Conservation (phyloP, 345 rosid species). For the Syzygium oleosum region DNA sequence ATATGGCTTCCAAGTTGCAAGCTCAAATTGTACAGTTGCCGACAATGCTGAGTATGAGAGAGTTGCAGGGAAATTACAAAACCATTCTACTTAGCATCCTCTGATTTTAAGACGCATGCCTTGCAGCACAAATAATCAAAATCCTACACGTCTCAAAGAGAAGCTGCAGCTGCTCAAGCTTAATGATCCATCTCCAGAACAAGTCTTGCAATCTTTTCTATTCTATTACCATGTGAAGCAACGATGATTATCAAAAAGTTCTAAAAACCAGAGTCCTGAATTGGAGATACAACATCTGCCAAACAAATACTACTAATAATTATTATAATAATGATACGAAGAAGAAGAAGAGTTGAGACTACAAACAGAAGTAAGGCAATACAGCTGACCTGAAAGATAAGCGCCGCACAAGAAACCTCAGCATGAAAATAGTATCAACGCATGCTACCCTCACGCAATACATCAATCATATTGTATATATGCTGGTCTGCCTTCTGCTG, state of each 20-base stretch:
- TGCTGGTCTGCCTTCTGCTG: conserved; percentile 55
- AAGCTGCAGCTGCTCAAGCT: neutral
- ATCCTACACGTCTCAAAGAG: neutral
- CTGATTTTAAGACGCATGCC: neutral
- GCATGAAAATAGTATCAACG: neutral
- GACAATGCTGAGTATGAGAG: neutral
- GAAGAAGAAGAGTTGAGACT: neutral
- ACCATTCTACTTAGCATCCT: neutral
- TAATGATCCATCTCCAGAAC: neutral
- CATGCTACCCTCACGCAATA: conserved; percentile 23
- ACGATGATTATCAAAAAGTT: neutral
- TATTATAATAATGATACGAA: neutral
- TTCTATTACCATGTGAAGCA: neutral
- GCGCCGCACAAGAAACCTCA: neutral
- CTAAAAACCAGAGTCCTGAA: neutral
- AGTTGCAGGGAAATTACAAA: neutral
- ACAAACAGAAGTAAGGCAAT: neutral
- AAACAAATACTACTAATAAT: neutral
- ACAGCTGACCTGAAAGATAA: neutral
- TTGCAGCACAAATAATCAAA: neutral
- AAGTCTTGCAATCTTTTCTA: neutral
- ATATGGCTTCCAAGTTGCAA: neutral
- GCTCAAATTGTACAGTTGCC: neutral
- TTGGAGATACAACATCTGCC: neutral
- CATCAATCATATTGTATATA: conserved; percentile 82